Base-by-base conservation (phyloP, 2,329 filamentous ascomycete genomes). In the Lachnellula arida region DNA sequence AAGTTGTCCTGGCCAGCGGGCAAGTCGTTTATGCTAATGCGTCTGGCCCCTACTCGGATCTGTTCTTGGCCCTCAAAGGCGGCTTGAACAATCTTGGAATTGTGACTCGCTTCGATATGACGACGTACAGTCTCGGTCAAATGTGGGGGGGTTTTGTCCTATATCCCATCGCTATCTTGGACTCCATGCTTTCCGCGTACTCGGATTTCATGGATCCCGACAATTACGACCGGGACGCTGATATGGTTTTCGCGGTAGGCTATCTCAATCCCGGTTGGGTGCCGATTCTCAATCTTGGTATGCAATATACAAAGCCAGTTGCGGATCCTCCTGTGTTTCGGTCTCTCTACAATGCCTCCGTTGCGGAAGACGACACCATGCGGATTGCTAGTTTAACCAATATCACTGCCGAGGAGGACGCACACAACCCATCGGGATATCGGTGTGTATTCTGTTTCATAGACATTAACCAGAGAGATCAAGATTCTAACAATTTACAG, bases 71-170 rank as follows among this genome's bases (percentile, higher is more conserved):
- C 0, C 73, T 84, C 5, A 76, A 77, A 53, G 81, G 81, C 7
- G 81, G 81, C 19, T 76, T 77, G 15, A 80, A 76, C 66, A 82
- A 80, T 64, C 82, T 78, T 59, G 81, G 79, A 15, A 73, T 80
- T 58, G 74, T 79, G 9, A 76, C 76, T 8, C 70, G 70, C 11
- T 78, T 76, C 61, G 64, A 74, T 11, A 23, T 56, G 40, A 23
- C 25, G 14, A 56, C 56, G n/a, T 58, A 52, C 32, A 22, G 37
- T 4, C 52, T 56, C 28, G 54, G 57, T 4, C 39, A 53, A 19
- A 39, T 59, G 40, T 57, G 50, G 54, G 53, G 23, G 9, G 57
- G 57, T 2, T 42, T 34, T 15, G 15, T 49, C n/a, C n/a, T 56
- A 42, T 48, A 55, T n/a, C 39, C 50, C 11, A 35, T 48, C 37